Conservation (phyloP, 768 basidiomycete species). For the Amanita polypyramis region DNA sequence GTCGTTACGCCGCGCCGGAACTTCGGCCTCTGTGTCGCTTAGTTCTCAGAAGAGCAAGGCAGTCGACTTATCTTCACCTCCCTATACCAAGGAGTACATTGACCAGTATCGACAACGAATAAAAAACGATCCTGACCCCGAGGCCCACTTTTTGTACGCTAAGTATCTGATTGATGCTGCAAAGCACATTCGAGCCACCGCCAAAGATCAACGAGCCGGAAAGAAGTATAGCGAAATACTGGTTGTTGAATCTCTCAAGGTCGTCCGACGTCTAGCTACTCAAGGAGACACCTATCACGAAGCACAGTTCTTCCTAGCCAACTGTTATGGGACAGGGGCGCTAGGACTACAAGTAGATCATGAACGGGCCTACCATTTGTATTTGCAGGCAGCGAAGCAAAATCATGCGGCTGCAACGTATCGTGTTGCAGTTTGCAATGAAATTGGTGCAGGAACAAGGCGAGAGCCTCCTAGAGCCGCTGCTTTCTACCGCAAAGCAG, state of each 20-base stretch:
- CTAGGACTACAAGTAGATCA: conserved; percentile 96
- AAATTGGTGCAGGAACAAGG: conserved; percentile 93
- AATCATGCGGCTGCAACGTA: conserved; percentile 94
- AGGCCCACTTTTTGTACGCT: conserved; percentile 96
- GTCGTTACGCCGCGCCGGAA: conserved; percentile 45
- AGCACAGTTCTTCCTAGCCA: conserved; percentile 97
- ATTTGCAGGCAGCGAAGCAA: conserved; percentile 94
- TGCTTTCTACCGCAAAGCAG: conserved; percentile 94
- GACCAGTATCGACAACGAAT: conserved; percentile 96
- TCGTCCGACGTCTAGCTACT: conserved; percentile 85
- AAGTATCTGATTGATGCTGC: conserved; percentile 99
- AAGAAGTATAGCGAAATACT: conserved; percentile 88
- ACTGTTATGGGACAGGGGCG: conserved; percentile 91
- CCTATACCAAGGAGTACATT: conserved; percentile 92
- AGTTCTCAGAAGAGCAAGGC: conserved; percentile 56
- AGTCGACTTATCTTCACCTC: conserved; percentile 71
- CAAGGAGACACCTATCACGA: conserved; percentile 89
- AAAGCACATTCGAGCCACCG: conserved; percentile 70
- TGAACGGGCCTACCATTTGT: conserved; percentile 94
- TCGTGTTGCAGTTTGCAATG: conserved; percentile 97
- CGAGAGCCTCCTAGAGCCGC: conserved; percentile 82
- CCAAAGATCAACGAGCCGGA: conserved; percentile 71
- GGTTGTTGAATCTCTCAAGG: conserved; percentile 82
- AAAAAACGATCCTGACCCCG: conserved; percentile 96
- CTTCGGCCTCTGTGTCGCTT: conserved; percentile 12